Base-by-base conservation (phyloP, 202 grass and related monocot genomes). In the Dendrocalamus latiflorus region DNA sequence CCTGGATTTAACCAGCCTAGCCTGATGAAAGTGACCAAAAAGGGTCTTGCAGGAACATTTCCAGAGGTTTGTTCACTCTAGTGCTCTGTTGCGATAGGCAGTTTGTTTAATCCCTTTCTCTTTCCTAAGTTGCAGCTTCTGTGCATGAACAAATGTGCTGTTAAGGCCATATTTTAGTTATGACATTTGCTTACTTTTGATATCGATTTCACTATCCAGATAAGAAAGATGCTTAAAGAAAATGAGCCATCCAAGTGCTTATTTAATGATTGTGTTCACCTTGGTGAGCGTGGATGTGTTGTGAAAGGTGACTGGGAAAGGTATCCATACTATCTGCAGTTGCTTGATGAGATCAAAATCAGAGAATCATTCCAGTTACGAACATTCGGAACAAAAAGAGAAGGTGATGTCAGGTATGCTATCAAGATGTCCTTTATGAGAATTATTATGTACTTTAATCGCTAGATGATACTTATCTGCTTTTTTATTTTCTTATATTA, bases 321-420 rank as follows among this genome's bases (percentile, higher is more conserved):
- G 71, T 98, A 98, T 62, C 83, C 90, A 44, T 95, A 95, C 79
- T 98, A 98, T 88, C 85, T 95, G 41, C 95, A 98, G 67, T 90
- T 95, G 82, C 91, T 98, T 83, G 95, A 98, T 88, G 93, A 98
- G 83, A 98, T 95, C 76, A 98, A 91, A 87, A 93, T 95, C 20
- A 93, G 93, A 85, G 93, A 95, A 83, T 88, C 89, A 57, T 91
- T 98, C 64, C 95, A 98, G 65, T 63, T 98, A 44, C 85, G 93
- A 17, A 95, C 91, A 57, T 90, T 95, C 81, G 93, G 95, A 81
- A 98, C 91, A 81, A 98, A 95, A 82, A 90, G 89, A 66, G 95
- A 98, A 89, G 69, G 85, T 51, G 91, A 95, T 86, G 84, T 95
- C 60, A 95, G 95, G 95, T 98, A 86, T 82, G 72, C 79, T 64